These are phyloP conservation scores for Lasiosphaeria ovina DNA, from an alignment of 495 filamentous ascomycete species.

Conservation along the genomic window DNA sequence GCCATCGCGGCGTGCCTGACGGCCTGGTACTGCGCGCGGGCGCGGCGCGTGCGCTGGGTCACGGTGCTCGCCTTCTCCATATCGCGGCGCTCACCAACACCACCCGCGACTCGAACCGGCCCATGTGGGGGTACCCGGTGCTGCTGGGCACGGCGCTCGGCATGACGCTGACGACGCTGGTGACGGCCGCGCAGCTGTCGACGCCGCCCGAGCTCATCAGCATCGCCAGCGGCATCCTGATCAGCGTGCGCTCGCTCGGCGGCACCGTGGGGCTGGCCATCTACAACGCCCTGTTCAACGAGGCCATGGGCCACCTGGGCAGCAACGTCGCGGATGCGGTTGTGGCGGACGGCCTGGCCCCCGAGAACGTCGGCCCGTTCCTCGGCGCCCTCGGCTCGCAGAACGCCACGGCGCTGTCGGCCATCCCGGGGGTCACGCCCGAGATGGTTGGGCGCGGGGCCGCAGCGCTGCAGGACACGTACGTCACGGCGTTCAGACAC, in stretches of 20 bases:
- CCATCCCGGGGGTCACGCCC: conserved; percentile 21
- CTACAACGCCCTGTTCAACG: conserved; percentile 27
- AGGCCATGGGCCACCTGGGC: conserved; percentile 15
- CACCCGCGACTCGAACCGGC: conserved; percentile 8
- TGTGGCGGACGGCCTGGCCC: conserved; percentile 20
- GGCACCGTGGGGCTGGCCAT: conserved; percentile 36
- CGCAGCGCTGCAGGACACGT: conserved; percentile 23
- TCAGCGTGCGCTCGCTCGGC: conserved; percentile 32
- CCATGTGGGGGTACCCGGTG: conserved; percentile 32
- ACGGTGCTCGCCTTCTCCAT: conserved; percentile 26
- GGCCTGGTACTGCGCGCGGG: conserved; percentile 27
- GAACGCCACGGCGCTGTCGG: conserved; percentile 14
- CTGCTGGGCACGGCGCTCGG: conserved; percentile 32
- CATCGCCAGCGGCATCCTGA: conserved; percentile 32
- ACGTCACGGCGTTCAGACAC: conserved; percentile 24
- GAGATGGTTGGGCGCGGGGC: conserved; percentile 22
- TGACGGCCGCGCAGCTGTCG: conserved; percentile 33
- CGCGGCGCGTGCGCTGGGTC: conserved; percentile 19
- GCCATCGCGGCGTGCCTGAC: conserved; percentile 19
- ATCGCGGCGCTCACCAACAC: conserved; percentile 29
- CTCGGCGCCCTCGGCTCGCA: conserved; percentile 19
- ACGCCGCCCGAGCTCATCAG: conserved; percentile 35
- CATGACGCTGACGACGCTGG: conserved; percentile 26
- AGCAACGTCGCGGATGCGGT: conserved; percentile 25
- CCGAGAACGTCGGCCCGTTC: conserved; percentile 17